Evolutionary conservation across 345 rosid species (phyloP).

Genomic region (Syzygium jambos): DNA sequence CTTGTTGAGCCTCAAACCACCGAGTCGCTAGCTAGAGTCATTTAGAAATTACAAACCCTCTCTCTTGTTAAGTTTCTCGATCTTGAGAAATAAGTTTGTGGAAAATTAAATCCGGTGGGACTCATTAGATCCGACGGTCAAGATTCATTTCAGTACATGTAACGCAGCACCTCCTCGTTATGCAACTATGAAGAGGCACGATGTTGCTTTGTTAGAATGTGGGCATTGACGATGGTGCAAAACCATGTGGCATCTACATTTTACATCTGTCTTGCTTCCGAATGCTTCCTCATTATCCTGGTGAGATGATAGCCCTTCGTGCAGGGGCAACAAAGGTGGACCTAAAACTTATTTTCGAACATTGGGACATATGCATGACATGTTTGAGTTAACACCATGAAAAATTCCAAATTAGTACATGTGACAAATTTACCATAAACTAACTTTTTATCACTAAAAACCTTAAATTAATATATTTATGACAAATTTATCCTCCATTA

Average conservation of each 20-base stretch:
- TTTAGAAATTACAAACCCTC: background rate
- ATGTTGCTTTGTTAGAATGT: background rate
- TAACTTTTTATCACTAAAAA: too few species aligned
- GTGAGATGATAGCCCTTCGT: background rate
- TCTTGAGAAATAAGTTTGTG: background rate
- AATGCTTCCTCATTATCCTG: background rate
- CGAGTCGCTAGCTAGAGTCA: background rate
- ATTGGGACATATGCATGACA: background rate
- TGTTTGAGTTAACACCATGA: too few species aligned
- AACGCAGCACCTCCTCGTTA: background rate
- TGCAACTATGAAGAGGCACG: background rate
- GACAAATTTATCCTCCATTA: too few species aligned
- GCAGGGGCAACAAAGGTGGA: background rate
- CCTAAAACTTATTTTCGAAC: background rate
- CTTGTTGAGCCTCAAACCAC: background rate
- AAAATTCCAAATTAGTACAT: too few species aligned
- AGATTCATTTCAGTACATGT: background rate
- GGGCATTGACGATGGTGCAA: background rate
- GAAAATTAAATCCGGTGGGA: background rate
- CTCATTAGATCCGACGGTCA: background rate
- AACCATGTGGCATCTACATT: background rate
- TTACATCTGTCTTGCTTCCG: background rate
- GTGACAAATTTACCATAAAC: too few species aligned
- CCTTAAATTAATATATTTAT: too few species aligned
- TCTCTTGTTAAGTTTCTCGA: background rate